Evolutionary conservation across 2,329 filamentous ascomycete genomes (phyloP), one percentile per base, ranked within the genome.

Genomic region (Teratosphaeria viscida): DNA sequence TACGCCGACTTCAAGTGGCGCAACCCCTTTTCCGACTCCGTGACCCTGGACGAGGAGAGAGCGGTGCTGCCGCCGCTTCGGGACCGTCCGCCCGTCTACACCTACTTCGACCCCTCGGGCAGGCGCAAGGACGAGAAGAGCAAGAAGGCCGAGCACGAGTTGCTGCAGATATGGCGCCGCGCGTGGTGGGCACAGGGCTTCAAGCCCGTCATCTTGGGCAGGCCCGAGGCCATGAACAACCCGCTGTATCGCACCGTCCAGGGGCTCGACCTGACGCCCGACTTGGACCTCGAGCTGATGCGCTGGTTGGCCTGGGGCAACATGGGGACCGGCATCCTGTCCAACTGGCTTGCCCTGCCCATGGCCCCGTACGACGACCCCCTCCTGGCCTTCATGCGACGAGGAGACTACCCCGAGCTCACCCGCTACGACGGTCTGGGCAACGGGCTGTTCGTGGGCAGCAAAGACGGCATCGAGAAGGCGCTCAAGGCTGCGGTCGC

Each of bases 121-220:
- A 79, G 80, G 67, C 59, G 64, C 29, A 86, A 86, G 72, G 82
- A 87, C 35, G 79, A 82, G 55, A 81, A 82, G 19, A 81, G 83
- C 56, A 83, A 83, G 66, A 82, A 88, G 61, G 88, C 89, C 3
- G 89, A 96, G 71, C 87, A 87, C 69, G 82, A 86, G 60, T 76
- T 97, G 61, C 80, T 97, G 55, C 77, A 95, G 60, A 87, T 89
- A 57, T 97, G 94, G 94, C 83, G 92, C 61, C 83, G 90, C 54
- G 92, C 92, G 2, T 97, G 92, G 91, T 97, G 90, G 89, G 90
- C 92, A 0, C 85, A 95, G 68, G 94, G 92, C 11, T 96, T 97
- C 76, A 85, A 81, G 63, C 92, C 94, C 0, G 80, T 94, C 7
- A 88, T 97, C 49, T 75, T 97, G 59, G 86, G 88, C 56, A 82